Evolutionary conservation across 2,329 filamentous ascomycete species (phyloP).

Genomic region (Seiridium unicorne): DNA sequence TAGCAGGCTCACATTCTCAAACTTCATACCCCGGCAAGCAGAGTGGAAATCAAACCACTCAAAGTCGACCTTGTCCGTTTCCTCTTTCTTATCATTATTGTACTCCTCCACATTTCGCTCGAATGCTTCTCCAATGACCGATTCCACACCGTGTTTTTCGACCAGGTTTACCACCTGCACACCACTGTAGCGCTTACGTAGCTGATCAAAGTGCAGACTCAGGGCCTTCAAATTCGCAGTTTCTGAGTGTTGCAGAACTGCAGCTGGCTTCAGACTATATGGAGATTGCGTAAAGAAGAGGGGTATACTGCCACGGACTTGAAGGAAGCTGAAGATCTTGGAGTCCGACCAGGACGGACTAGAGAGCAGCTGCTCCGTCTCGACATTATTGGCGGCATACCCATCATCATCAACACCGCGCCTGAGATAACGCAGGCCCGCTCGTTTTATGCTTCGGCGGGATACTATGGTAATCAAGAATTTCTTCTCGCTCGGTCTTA

Average conservation of each 20-base stretch:
- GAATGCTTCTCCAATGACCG: constrained; percentile 75
- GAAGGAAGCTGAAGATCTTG: constrained; percentile 79
- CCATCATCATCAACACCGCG: constrained; percentile 90
- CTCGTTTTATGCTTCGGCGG: constrained; percentile 80
- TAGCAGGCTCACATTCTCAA: constrained; percentile 86
- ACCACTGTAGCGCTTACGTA: constrained; percentile 69
- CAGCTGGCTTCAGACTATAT: constrained; percentile 87
- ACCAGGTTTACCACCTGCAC: constrained; percentile 82
- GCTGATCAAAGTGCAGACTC: constrained; percentile 71
- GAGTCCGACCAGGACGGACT: constrained; percentile 60
- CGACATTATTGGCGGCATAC: constrained; percentile 83
- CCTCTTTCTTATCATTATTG: constrained; percentile 56
- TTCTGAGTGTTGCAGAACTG: constrained; percentile 76
- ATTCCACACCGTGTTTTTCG: constrained; percentile 83
- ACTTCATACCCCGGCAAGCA: constrained; percentile 93
- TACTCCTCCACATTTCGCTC: constrained; percentile 64
- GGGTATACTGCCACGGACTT: constrained; percentile 87
- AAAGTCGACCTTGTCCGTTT: constrained; percentile 55
- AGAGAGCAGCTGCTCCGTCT: constrained; percentile 92
- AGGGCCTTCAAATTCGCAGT: constrained; percentile 79
- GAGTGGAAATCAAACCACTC: constrained; percentile 98
- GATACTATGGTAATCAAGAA: constrained; percentile 89
- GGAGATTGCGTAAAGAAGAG: constrained; percentile 94
- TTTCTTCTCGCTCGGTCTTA: constrained; percentile 47
- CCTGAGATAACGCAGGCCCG: constrained; percentile 85